phyloP scores from a whole-genome alignment of 495 filamentous ascomycete species.

The Diplogelasinospora grovesii region DNA sequence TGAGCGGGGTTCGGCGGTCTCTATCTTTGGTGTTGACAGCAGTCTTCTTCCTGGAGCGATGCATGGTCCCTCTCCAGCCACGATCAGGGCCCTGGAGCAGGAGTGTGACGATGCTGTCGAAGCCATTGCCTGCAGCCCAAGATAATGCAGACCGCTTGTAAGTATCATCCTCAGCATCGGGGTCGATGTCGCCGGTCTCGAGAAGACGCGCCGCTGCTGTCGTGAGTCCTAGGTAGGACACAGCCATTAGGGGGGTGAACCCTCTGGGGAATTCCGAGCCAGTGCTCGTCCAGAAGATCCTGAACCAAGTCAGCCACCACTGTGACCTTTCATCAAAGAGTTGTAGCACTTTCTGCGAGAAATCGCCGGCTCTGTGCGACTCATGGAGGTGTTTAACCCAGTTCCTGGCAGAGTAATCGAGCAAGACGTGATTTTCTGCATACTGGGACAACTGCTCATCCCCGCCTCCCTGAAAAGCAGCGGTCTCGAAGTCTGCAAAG shows the following conservation, averaged over 20 bases:
- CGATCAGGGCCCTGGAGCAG: slow-evolving; percentile 11
- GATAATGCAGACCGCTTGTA: slow-evolving; percentile 20
- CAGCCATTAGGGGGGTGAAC: slow-evolving; percentile 3
- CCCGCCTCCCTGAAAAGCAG: background rate
- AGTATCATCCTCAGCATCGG: slow-evolving; percentile 7
- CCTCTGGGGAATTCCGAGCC: background rate
- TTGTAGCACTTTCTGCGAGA: background rate
- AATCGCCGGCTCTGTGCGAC: background rate
- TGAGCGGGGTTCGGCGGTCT: slow-evolving; percentile 27
- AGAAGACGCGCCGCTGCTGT: background rate
- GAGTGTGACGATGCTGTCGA: slow-evolving; percentile 17
- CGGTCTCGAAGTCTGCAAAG: slow-evolving; percentile 7
- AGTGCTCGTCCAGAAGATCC: background rate
- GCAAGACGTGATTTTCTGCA: slow-evolving; percentile 11
- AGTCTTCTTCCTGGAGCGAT: background rate
- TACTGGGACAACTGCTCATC: background rate
- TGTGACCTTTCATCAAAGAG: background rate
- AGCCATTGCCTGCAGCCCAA: slow-evolving; percentile 18
- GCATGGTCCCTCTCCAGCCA: background rate
- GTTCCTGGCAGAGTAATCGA: slow-evolving; percentile 27
- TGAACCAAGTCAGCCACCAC: slow-evolving; percentile 1
- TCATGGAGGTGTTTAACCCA: slow-evolving; percentile 27
- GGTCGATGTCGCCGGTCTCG: background rate
- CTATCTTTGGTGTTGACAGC: background rate
- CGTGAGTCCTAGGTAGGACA: background rate